These are phyloP conservation scores for Akanthomyces lecanii DNA, from an alignment of 2,329 filamentous ascomycete species.

Conservation along the genomic window DNA sequence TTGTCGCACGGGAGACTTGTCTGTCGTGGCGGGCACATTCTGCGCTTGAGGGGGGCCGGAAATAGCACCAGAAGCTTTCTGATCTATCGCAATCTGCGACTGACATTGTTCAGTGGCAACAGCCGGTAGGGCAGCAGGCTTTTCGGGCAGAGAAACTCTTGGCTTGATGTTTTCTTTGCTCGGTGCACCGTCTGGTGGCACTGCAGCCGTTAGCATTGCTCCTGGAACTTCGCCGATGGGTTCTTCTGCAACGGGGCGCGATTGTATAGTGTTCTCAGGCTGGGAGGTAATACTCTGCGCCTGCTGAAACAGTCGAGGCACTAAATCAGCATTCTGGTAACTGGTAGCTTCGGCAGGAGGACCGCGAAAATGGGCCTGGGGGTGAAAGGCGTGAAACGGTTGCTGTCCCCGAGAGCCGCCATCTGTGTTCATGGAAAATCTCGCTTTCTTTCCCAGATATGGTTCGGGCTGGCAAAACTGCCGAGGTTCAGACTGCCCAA, in stretches of 20 bases:
- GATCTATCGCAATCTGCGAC: background rate
- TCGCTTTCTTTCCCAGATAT: background rate
- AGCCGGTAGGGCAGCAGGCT: background rate
- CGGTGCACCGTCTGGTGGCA: background rate
- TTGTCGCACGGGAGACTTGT: background rate
- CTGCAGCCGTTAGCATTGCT: background rate
- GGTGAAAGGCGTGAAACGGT: background rate
- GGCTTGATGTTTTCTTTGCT: background rate
- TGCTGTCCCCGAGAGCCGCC: background rate
- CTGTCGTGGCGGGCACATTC: background rate
- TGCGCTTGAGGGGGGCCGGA: background rate
- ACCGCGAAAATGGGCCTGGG: background rate
- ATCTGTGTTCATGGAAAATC: background rate
- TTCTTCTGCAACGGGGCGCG: background rate
- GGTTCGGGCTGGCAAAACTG: background rate
- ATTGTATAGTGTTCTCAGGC: background rate
- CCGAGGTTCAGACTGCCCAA: background rate
- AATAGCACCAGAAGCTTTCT: background rate
- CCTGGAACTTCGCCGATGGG: background rate
- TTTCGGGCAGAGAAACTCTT: slow-evolving; percentile 7
- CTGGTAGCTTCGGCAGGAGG: background rate
- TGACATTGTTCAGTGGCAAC: background rate
- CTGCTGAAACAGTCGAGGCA: background rate
- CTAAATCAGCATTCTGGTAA: background rate
- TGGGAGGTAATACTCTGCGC: background rate